A percentile compares a stretch with the other conserved stretches of the same genome.
These are phyloP conservation scores for Salisapilia sapeloensis DNA, from an alignment of 352 stramenopile species.

Conservation along the genomic window DNA sequence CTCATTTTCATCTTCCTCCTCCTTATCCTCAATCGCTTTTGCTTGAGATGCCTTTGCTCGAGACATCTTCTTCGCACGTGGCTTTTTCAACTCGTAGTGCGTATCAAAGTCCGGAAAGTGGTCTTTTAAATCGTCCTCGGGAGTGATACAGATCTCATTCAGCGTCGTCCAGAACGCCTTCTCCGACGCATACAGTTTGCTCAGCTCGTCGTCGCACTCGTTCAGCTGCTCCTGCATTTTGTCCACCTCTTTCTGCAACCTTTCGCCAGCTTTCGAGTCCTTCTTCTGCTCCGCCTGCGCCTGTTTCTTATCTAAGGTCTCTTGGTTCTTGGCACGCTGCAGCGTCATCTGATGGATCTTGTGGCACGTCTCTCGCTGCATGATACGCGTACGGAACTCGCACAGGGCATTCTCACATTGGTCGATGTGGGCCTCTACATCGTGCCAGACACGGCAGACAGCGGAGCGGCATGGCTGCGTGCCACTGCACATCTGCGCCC, in stretches of 20 bases:
- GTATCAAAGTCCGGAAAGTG: constrained; percentile 24
- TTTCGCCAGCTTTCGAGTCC: constrained; percentile 5
- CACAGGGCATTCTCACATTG: constrained; percentile 43
- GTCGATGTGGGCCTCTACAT: constrained; percentile 50
- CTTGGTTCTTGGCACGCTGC: constrained; percentile 13
- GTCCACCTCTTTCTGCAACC: constrained; percentile 29
- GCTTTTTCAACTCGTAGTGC: constrained; percentile 27
- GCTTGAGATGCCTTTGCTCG: constrained; percentile 8
- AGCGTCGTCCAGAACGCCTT: constrained; percentile 41
- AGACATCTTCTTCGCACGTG: constrained; percentile 11
- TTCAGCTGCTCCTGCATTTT: constrained; percentile 48
- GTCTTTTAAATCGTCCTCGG: constrained; percentile 30
- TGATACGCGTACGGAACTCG: constrained; percentile 52
- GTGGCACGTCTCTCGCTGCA: constrained; percentile 59
- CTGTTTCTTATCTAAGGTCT: constrained; percentile 19
- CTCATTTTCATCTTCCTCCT: constrained; percentile 33
- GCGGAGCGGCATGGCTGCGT: constrained; percentile 48
- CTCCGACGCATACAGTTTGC: constrained; percentile 17
- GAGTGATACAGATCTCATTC: constrained; percentile 46
- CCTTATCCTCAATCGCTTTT: constrained; percentile 79
- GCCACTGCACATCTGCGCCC: constrained; percentile 42
- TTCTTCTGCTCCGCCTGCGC: constrained; percentile 13
- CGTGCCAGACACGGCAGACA: constrained; percentile 51
- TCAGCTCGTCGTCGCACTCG: constrained; percentile 22
- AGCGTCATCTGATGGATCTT: constrained; percentile 49